These are phyloP conservation scores for Kuraishia hungarica DNA, from an alignment of 805 yeast genomes.

Conservation along the genomic window DNA sequence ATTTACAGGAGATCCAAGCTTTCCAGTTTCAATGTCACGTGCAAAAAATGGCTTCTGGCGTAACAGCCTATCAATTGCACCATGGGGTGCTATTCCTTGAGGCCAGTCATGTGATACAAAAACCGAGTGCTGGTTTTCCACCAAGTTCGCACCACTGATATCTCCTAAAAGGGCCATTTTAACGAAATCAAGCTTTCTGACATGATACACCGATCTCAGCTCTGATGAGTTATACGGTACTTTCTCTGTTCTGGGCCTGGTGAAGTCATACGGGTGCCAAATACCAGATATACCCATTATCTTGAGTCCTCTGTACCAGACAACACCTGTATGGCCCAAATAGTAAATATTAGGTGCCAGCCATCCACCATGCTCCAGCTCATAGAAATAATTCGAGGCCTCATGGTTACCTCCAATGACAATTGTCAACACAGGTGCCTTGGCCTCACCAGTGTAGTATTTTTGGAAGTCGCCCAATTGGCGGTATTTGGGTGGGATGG, in stretches of 20 bases:
- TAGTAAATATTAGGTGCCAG: conserved; percentile 83
- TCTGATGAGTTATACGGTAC: conserved; percentile 41
- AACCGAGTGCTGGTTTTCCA: conserved; percentile 21
- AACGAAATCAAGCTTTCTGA: conserved; percentile 52
- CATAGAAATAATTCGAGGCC: conserved; percentile 67
- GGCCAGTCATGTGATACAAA: conserved; percentile 95
- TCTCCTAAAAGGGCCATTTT: conserved; percentile 38
- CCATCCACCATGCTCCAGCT: conserved; percentile 84
- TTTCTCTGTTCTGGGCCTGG: conserved; percentile 28
- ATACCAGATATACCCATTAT: conserved; percentile 87
- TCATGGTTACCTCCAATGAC: conserved; percentile 97
- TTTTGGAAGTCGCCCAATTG: conserved; percentile 70
- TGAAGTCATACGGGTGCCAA: conserved; percentile 44
- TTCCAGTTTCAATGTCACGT: conserved; percentile 47
- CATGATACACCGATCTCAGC: conserved; percentile 62
- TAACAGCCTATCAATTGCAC: conserved; percentile 44
- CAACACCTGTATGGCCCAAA: conserved; percentile 67
- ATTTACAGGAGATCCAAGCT: conserved; percentile 68
- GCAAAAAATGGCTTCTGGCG: conserved; percentile 57
- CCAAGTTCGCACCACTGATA: conserved; percentile 5
- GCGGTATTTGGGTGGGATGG: conserved; percentile 74
- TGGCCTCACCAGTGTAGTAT: conserved; percentile 51
- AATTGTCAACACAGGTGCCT: conserved; percentile 70
- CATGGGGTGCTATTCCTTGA: conserved; percentile 58
- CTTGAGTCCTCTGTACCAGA: conserved; percentile 68